Conservation (phyloP, 108 stramenopile species). For the Cyclotella choctawhatcheeana region DNA sequence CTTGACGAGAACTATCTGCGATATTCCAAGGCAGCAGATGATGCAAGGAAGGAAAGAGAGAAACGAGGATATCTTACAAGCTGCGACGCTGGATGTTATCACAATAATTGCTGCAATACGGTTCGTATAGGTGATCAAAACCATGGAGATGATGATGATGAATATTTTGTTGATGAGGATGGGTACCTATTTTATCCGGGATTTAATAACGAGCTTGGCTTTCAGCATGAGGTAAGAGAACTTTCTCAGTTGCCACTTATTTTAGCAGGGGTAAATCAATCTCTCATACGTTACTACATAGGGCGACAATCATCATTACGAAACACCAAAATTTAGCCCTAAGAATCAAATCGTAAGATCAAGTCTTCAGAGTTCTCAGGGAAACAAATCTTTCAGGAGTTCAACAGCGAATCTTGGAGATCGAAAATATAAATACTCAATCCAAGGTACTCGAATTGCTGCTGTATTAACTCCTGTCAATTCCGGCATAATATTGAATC, state of each 20-base stretch:
- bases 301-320: slow-evolving; percentile 6
- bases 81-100: slow-evolving; percentile 30
- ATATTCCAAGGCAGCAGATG: slow-evolving; percentile 31
- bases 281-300: no score
- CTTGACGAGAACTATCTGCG: slow-evolving; percentile 24
- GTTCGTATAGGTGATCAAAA: background rate
- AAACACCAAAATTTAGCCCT: background rate
- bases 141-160: background rate
- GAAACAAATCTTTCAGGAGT: background rate
- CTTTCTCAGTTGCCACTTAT: background rate
- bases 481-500: no score
- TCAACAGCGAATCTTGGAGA: background rate
- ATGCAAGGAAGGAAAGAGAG: slow-evolving; percentile 30
- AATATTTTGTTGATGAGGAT: slow-evolving; percentile 32
- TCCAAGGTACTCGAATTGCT: no score
- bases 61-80: slow-evolving; percentile 6
- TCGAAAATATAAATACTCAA: background rate
- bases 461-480: no score
- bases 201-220: slow-evolving; percentile 16
- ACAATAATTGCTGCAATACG: slow-evolving; percentile 29
- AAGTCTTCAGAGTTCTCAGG: background rate
- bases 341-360: background rate
- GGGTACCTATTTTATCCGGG: slow-evolving; percentile 42
- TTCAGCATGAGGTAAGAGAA: slow-evolving; percentile 4
- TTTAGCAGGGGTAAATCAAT: no score